Percentiles rank a stretch among this genome's conserved stretches.
These are phyloP conservation scores for Phlebiopsis flavidoalba DNA, from an alignment of 768 basidiomycete genomes.

Conservation along the genomic window DNA sequence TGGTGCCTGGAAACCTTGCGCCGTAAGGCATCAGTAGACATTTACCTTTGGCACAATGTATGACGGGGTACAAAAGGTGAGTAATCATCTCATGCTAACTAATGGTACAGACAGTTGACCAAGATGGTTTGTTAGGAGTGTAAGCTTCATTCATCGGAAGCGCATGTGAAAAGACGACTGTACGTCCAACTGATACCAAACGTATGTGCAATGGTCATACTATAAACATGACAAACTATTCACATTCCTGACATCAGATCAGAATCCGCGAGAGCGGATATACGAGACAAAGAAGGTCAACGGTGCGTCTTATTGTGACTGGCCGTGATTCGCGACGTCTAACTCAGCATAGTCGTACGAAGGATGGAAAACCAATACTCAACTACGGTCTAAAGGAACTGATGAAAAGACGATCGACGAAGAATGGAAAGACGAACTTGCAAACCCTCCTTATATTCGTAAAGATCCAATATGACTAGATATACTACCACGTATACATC, in stretches of 20 bases:
- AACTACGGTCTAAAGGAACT: not conserved
- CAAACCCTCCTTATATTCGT: constrained; percentile 12
- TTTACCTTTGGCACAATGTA: not conserved
- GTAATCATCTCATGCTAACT: not conserved
- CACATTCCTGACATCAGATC: not conserved
- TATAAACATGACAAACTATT: not conserved
- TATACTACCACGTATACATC: not conserved
- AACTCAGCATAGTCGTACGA: not conserved
- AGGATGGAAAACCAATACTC: not conserved
- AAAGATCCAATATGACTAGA: not conserved
- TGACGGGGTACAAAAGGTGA: not conserved
- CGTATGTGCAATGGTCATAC: not conserved
- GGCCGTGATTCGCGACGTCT: not conserved
- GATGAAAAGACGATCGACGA: constrained; percentile 2
- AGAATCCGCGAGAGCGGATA: not conserved
- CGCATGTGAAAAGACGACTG: not conserved
- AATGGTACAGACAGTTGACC: not conserved
- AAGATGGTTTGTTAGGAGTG: not conserved
- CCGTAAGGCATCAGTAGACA: no score
- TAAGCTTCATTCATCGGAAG: not conserved
- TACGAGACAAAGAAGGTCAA: not conserved
- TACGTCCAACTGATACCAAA: not conserved
- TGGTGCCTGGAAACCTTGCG: no score
- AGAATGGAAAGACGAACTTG: constrained; percentile 11
- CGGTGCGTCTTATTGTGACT: not conserved